Percentiles rank a stretch among this genome's conserved stretches.
These are phyloP conservation scores for Zalerion maritima DNA, from an alignment of 495 filamentous ascomycete species.

Conservation along the genomic window DNA sequence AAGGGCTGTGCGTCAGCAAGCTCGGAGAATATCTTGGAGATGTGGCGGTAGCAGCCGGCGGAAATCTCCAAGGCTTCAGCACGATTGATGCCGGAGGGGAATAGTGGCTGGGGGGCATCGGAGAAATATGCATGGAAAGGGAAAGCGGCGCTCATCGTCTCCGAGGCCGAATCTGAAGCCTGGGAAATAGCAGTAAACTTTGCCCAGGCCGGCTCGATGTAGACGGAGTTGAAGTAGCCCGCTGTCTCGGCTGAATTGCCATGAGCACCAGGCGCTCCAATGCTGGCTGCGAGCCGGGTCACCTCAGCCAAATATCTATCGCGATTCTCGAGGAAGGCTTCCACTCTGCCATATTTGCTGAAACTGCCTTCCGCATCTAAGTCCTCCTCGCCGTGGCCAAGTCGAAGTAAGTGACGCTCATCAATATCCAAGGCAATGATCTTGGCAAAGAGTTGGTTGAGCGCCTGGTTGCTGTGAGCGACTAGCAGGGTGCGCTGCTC, in stretches of 20 bases:
- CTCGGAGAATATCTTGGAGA: slow-evolving; percentile 83
- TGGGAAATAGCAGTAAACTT: slow-evolving; percentile 57
- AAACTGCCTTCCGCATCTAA: slow-evolving; percentile 74
- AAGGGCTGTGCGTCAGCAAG: slow-evolving; percentile 90
- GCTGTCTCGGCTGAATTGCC: slow-evolving; percentile 93
- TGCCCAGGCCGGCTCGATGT: slow-evolving; percentile 76
- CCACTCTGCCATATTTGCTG: slow-evolving; percentile 89
- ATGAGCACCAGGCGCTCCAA: slow-evolving; percentile 80
- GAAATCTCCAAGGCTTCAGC: slow-evolving; percentile 64
- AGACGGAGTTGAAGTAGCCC: slow-evolving; percentile 88
- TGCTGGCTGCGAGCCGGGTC: slow-evolving; percentile 64
- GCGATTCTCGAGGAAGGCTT: slow-evolving; percentile 88
- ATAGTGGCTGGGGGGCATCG: slow-evolving; percentile 74
- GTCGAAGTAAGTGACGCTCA: slow-evolving; percentile 78
- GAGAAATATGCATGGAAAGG: slow-evolving; percentile 86
- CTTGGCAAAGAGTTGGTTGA: slow-evolving; percentile 98
- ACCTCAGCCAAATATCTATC: slow-evolving; percentile 69
- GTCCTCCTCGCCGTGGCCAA: slow-evolving; percentile 93
- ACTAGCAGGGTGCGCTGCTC: slow-evolving; percentile 81
- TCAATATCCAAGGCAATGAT: slow-evolving; percentile 92
- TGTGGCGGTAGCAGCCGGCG: slow-evolving; percentile 77
- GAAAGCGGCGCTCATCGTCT: slow-evolving; percentile 56
- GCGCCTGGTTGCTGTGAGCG: slow-evolving; percentile 92
- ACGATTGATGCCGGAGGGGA: slow-evolving; percentile 45
- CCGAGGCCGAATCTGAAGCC: slow-evolving; percentile 33